A percentile compares a stretch with the other conserved stretches of the same genome.
These are phyloP conservation scores for Colletotrichum abscissum DNA, from an alignment of 2,329 filamentous ascomycete species.

Conservation along the genomic window DNA sequence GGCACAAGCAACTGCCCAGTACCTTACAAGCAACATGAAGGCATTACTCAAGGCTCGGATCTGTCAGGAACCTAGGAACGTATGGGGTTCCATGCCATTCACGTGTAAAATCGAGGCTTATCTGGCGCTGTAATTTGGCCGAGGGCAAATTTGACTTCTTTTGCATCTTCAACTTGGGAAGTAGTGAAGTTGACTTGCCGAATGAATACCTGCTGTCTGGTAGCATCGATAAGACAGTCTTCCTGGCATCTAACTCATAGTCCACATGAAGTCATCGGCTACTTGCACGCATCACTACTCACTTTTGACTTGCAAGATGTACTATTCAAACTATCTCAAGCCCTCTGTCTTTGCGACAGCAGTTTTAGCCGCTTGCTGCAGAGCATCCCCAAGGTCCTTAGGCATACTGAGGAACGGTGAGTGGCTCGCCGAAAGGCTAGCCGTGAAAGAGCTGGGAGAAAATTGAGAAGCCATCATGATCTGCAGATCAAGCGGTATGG, in stretches of 20 bases:
- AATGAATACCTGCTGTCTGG: too few species aligned
- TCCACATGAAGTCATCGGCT: too few species aligned
- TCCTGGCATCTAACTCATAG: too few species aligned
- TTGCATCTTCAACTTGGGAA: too few species aligned
- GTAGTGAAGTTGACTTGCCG: too few species aligned
- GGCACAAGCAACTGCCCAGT: neutral
- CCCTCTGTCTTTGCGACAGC: conserved; percentile 1
- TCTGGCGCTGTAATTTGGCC: neutral
- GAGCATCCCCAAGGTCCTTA: conserved; percentile 3
- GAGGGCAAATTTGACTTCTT: too few species aligned
- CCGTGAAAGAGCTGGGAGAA: conserved; percentile 37
- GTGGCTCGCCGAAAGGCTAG: conserved; percentile 7
- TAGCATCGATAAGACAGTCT: too few species aligned
- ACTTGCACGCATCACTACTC: neutral
- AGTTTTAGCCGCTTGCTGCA: conserved; percentile 2
- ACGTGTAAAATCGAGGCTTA: neutral
- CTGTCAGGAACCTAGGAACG: neutral
- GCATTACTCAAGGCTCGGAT: neutral
- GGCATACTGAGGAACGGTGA: conserved; percentile 27
- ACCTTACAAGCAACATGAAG: neutral
- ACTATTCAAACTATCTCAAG: neutral
- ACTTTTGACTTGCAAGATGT: neutral
- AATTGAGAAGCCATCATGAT: conserved; percentile 40
- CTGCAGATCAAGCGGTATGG: conserved; percentile 35
- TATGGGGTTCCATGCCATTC: neutral